Evolutionary conservation across 768 basidiomycete species (phyloP), one percentile per base, ranked within the genome.

Genomic region (Rhodotorula kratochvilovae): DNA sequence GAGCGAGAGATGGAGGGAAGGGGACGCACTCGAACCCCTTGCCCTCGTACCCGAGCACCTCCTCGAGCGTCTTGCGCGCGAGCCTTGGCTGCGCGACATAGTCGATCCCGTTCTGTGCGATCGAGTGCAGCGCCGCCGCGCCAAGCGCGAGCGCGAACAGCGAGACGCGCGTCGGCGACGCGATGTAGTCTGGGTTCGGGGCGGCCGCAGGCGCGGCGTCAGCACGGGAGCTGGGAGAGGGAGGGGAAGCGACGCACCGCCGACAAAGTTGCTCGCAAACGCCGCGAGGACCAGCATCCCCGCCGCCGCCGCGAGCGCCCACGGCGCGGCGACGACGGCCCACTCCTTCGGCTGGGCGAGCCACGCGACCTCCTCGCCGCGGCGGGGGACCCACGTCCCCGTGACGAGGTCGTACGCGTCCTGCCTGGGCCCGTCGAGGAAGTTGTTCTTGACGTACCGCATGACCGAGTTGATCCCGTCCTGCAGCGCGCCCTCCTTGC

Each of bases 381-480:
- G 88, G 72, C 87, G 85, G n/a, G 94, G 90, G 45, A 87, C 84
- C 91, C 93, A 99, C 15, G 85, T 84, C 7, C 96, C 96, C 33
- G 93, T 93, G 70, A 99, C 84, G 67, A 99, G 84, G 80, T 99
- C 96, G 78, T 90, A 96, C 16, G 90, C 92, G 81, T 99, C 96
- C 84, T 95, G 92, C 78, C 94, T 84, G 61, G 92, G 85, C 13
- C 96, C 96, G 80, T 99, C 96, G 73, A 96, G 90, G 82, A 91
- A 91, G 79, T 95, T 98, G 83, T 98, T 98, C 84, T 89, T 93
- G 75, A 96, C 78, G 78, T 98, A 99, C 71, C 96, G 86, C 81
- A 87, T 83, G 1, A 87, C 79, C 33, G 89, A 89, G 80, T 97
- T 98, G 80, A 86, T 84, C 0, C 90, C 90, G 80, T 99, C 96